Percentiles rank a stretch among this genome's conserved stretches.
Evolutionary conservation across 129 eudicot species (phyloP).

Genomic region (Logfia minima): DNA sequence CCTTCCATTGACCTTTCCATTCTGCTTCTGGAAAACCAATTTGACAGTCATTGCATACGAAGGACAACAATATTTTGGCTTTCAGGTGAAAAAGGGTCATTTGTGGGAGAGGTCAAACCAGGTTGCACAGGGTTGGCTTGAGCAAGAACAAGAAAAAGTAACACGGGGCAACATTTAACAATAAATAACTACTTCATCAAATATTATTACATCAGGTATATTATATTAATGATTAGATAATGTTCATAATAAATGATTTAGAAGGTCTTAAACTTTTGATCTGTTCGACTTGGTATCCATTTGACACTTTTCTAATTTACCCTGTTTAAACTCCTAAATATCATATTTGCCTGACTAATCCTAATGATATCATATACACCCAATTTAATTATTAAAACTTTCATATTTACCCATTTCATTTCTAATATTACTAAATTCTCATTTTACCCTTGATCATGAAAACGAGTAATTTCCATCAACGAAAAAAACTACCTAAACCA

Average conservation of each 20-base stretch:
- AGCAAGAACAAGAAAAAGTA: background rate
- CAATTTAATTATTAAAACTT: too few species aligned
- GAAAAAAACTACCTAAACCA: too few species aligned
- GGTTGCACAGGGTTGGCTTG: background rate
- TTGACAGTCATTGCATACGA: constrained; percentile 15
- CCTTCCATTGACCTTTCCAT: constrained; percentile 46
- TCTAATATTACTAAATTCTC: too few species aligned
- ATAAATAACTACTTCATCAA: background rate
- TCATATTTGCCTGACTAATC: too few species aligned
- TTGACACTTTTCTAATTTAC: background rate
- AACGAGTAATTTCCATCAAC: too few species aligned
- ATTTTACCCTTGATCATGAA: too few species aligned
- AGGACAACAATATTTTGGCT: background rate
- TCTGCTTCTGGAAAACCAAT: constrained; percentile 46
- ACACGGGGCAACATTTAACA: background rate
- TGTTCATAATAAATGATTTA: background rate
- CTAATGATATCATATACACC: too few species aligned
- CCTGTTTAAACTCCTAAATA: too few species aligned
- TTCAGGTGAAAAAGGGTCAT: background rate
- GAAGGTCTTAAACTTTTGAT: background rate
- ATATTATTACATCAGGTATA: too few species aligned
- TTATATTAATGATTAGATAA: background rate
- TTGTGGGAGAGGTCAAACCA: background rate
- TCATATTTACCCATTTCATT: too few species aligned
- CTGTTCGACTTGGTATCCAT: background rate